A percentile compares a stretch with the other conserved stretches of the same genome.
These are phyloP conservation scores for Cryptomeria japonica DNA, from an alignment of 75 land plant genomes.

Conservation along the genomic window DNA sequence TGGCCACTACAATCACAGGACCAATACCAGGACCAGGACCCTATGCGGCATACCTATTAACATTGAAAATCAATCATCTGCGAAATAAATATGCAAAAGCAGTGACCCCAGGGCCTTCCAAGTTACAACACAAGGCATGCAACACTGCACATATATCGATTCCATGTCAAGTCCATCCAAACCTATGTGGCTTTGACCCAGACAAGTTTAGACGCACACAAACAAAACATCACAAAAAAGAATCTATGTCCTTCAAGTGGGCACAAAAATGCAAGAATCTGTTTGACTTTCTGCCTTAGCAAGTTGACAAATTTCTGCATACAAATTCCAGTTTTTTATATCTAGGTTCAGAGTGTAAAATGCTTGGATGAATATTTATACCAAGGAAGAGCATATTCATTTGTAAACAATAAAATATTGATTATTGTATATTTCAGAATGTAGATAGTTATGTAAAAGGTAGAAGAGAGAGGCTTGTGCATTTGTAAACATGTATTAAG, in stretches of 20 bases:
- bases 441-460: no score
- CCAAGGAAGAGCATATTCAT: no score
- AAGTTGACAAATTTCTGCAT: background rate
- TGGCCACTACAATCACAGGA: no score
- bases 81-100: background rate
- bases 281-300: background rate
- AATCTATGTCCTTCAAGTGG: background rate
- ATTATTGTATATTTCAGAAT: no score
- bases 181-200: background rate
- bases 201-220: background rate
- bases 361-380: no score
- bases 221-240: background rate
- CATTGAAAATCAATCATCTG: no score
- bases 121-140: background rate
- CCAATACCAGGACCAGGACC: no score
- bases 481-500: no score
- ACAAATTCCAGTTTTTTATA: background rate
- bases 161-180: background rate
- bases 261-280: no score
- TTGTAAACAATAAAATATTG: no score
- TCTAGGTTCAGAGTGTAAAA: background rate
- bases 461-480: no score
- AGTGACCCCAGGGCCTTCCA: background rate
- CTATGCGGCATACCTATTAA: no score
- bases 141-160: background rate